Base-by-base conservation (phyloP, 1,284 basidiomycete genomes). In the Apiotrichum gamsii region DNA sequence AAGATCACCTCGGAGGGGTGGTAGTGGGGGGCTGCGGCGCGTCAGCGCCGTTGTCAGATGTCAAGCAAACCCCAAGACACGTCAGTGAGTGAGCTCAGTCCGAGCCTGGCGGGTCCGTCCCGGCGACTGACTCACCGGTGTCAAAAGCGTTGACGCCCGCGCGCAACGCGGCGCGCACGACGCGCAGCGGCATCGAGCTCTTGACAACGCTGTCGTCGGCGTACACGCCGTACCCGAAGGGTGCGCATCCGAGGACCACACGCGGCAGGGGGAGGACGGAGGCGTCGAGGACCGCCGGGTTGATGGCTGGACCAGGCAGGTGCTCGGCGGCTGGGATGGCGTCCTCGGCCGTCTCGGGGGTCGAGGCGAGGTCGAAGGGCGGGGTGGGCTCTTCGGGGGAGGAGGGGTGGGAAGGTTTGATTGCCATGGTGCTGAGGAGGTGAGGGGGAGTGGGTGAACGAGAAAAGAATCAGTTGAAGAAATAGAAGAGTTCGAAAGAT, bases 111-210 rank as follows among this genome's bases (percentile, higher is more conserved):
- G n/a, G n/a, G n/a, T n/a, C n/a, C n/a, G n/a, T n/a, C n/a, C n/a
- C n/a, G n/a, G n/a, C n/a, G n/a, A n/a, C n/a, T n/a, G 4, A 45
- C 70, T 52, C 48, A 72, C 71, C 62, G 6, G 94, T 97, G 67
- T 98, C 94, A 65, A 98, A 90, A 0, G 87, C 86, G 39, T 76
- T 79, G 52, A 97, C 85, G 16, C 91, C 93, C 70, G 91, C 93
- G 39, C 87, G 76, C 39, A 94, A 76, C 9, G 88, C 88, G 23
- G 93, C 28, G 21, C 89, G 78, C 15, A 91, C 80, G 15, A 85
- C 80, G 23, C 84, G 78, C 18, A 87, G 66, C 1, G 87, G 89
- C 9, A 76, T 68, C 33, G 76, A 73, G 38, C 82, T 80, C 18
- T 76, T 63, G 21, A 90, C 67, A 47, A 80, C 73, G n/a, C 78